Percentiles rank a stretch among this genome's conserved stretches.
Conservation (phyloP, 371 early-diverging fungal genomes). For the Parasitella parasitica region DNA sequence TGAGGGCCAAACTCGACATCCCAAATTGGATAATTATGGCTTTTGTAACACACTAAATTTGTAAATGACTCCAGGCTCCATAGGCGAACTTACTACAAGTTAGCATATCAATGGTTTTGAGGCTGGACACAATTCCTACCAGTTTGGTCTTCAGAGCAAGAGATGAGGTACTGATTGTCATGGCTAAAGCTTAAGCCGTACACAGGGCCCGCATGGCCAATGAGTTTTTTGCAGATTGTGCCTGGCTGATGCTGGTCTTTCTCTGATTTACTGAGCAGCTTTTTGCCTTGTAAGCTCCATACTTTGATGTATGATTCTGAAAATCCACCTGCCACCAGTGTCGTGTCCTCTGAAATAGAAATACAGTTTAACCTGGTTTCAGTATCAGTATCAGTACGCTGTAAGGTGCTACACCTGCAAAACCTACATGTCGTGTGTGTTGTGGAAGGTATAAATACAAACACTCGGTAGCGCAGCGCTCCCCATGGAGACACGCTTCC, state of each 20-base stretch:
- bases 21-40: conserved; percentile 99
- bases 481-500: conserved; percentile 76
- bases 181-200: conserved; percentile 90
- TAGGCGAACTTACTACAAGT: conserved; percentile 69
- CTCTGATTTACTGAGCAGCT: conserved; percentile 47
- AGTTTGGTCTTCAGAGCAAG: conserved; percentile 96
- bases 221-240: conserved; percentile 63
- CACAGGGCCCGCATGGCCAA: conserved; percentile 98
- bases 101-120: not conserved
- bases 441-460: conserved; percentile 97
- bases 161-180: conserved; percentile 87
- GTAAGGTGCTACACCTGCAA: too few species aligned
- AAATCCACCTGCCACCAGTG: conserved; percentile 83
- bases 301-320: conserved; percentile 88
- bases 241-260: conserved; percentile 29
- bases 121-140: conserved; percentile 42
- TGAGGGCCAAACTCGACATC: conserved; percentile 87
- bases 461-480: conserved; percentile 88
- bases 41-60: conserved; percentile 93
- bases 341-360: conserved; percentile 73
- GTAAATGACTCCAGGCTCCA: conserved; percentile 94
- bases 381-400: too few species aligned
- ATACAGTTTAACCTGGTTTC: conserved; percentile 68
- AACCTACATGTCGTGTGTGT: conserved; percentile 81
- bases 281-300: conserved; percentile 81